Evolutionary conservation across 805 yeast species (phyloP).

Genomic region (Cyberlindnera americana): DNA sequence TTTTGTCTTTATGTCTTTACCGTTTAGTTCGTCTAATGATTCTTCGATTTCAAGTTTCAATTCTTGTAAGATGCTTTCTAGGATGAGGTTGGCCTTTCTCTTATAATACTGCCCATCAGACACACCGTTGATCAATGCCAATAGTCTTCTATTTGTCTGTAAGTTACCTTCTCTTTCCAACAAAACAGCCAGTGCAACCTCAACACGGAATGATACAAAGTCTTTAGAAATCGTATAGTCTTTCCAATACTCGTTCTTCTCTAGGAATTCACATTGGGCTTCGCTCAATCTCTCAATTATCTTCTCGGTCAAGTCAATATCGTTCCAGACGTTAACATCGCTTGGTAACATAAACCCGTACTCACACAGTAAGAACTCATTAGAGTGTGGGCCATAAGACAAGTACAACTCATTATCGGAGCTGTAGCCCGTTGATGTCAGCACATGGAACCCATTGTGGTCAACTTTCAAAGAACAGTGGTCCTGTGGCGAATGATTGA

Average conservation of each 20-base stretch:
- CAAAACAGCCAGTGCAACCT: slow-evolving; percentile 65
- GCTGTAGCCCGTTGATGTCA: slow-evolving; percentile 31
- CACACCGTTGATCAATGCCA: slow-evolving; percentile 36
- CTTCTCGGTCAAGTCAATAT: slow-evolving; percentile 54
- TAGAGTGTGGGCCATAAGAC: slow-evolving; percentile 86
- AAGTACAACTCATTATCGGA: slow-evolving; percentile 58
- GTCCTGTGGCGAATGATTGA: slow-evolving; percentile 60
- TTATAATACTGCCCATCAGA: slow-evolving; percentile 43
- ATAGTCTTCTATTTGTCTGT: slow-evolving; percentile 19
- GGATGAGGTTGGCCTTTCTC: slow-evolving; percentile 29
- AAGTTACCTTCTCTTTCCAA: slow-evolving; percentile 32
- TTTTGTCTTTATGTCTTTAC: slow-evolving; percentile 18
- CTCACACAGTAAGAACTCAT: slow-evolving; percentile 77
- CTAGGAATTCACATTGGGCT: slow-evolving; percentile 43
- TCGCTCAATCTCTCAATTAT: slow-evolving; percentile 36
- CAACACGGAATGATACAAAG: slow-evolving; percentile 66
- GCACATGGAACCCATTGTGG: slow-evolving; percentile 50
- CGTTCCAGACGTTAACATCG: slow-evolving; percentile 59
- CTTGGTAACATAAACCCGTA: slow-evolving; percentile 68
- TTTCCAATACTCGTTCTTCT: slow-evolving; percentile 55
- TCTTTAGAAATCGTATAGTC: slow-evolving; percentile 62
- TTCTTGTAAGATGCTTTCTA: slow-evolving; percentile 34
- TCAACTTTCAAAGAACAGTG: slow-evolving; percentile 51
- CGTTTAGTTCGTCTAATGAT: too few species aligned
- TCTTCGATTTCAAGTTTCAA: slow-evolving; percentile 26